These are phyloP conservation scores for Sclerotiophoma versabilis DNA, from an alignment of 2,329 filamentous ascomycete genomes.

Conservation along the genomic window DNA sequence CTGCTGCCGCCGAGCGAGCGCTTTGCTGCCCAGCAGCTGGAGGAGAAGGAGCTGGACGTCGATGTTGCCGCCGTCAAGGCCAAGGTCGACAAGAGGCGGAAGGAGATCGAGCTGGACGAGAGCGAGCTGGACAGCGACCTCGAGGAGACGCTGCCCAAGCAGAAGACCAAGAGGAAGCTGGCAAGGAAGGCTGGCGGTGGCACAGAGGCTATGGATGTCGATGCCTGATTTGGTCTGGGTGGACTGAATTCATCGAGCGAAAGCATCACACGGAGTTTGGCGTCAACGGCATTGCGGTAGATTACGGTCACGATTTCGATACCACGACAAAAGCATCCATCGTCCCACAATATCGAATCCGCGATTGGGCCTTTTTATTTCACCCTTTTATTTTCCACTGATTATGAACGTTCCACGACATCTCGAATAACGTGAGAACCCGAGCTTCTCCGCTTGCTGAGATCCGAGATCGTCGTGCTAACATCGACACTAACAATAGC, in stretches of 20 bases:
- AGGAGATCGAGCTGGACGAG: conserved; percentile 67
- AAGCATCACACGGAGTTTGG: conserved; percentile 32
- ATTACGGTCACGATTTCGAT: conserved; percentile 35
- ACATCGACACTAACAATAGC: conserved; percentile 1
- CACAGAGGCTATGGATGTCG: conserved; percentile 58
- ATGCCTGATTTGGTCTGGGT: conserved; percentile 34
- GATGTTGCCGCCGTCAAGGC: conserved; percentile 55
- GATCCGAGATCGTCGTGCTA: neutral
- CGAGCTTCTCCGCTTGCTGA: conserved; percentile 7
- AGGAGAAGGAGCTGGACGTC: conserved; percentile 68
- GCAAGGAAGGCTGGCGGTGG: conserved; percentile 55
- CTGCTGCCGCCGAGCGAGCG: conserved; percentile 71
- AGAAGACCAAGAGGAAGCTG: conserved; percentile 57
- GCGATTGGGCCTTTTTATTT: neutral
- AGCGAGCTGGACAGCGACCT: conserved; percentile 50
- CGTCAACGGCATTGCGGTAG: conserved; percentile 29
- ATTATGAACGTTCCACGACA: neutral
- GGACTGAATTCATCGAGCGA: conserved; percentile 1
- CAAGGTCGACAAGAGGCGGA: conserved; percentile 64
- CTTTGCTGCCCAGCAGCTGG: conserved; percentile 55
- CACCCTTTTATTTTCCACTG: neutral
- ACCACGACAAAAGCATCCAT: conserved; percentile 37
- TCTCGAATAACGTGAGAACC: neutral
- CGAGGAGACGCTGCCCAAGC: conserved; percentile 46
- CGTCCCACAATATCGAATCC: conserved; percentile 7